Base-by-base conservation (phyloP, 2,329 filamentous ascomycete species). In the Pestalotiopsis sp. region DNA sequence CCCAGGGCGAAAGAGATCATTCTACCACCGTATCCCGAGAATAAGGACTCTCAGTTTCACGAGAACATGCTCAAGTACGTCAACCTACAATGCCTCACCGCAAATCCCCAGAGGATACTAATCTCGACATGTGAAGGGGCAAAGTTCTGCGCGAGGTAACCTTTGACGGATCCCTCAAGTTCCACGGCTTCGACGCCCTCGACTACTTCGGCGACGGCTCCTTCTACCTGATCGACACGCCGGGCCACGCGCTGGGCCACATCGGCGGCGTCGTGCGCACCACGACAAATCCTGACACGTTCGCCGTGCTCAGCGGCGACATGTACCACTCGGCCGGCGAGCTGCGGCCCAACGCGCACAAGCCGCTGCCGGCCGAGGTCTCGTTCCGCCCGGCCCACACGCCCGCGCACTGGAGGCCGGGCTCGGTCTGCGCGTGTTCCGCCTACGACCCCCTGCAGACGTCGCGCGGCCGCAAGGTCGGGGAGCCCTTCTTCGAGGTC, bases 171-270 rank as follows among this genome's bases (percentile, higher is more conserved):
- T 41, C 78, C 14, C 38, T 69, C 13, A 67, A 59, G 41, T 62
- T 73, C 14, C 70, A 69, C 12, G 39, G 70, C 1, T 79, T 77
- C 72, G 72, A 78, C 39, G 84, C 85, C 1, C 76, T 79, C 31
- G 87, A 90, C 73, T 88, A 83, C 72, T 89, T 88, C 67, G 82
- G 82, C 3, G 87, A 90, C 72, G 87, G 86, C 0, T 82, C 79
- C 25, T 87, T 90, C 71, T 88, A 88, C 73, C 78, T 89, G 1
- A 79, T 89, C 36, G 79, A 86, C 70, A 81, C 82, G 3, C 86
- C 86, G 0, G 87, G 87, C 1, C 86, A 88, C 72, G 81, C 82
- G 0, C 75, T 85, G 12, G 85, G 84, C 1, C 85, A 87, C 72
- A 77, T 86, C n/a, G 82, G 81, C 68, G 86, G 79, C 3, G 78